Conservation (phyloP, 768 basidiomycete genomes). For the Imleria badia region DNA sequence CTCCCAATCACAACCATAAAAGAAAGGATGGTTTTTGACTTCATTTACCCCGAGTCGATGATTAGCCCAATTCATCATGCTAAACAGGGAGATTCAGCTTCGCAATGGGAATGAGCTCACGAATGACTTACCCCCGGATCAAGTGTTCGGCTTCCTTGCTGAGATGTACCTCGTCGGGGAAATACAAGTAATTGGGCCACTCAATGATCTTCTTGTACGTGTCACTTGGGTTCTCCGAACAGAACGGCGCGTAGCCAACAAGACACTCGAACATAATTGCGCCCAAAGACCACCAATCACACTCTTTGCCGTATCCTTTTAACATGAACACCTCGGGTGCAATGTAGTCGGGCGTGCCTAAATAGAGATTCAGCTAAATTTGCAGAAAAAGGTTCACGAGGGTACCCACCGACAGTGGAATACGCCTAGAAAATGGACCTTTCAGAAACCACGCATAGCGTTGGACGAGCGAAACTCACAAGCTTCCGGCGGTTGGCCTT, state of each 20-base stretch:
- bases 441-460: slow-evolving; percentile 2
- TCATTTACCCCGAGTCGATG: slow-evolving; percentile 75
- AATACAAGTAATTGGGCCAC: slow-evolving; percentile 87
- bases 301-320: slow-evolving; percentile 97
- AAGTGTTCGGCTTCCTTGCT: slow-evolving; percentile 91
- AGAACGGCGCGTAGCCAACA: slow-evolving; percentile 97
- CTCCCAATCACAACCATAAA: slow-evolving; percentile 93
- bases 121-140: slow-evolving; percentile 65
- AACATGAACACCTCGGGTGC: slow-evolving; percentile 97
- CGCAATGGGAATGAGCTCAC: neutral
- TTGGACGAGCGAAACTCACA: slow-evolving; percentile 40
- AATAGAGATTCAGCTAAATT: slow-evolving; percentile 1
- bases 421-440: slow-evolving; percentile 64
- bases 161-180: slow-evolving; percentile 95
- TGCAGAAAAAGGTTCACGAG: neutral
- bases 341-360: slow-evolving; percentile 58
- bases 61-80: slow-evolving; percentile 85
- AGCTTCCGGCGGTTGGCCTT: slow-evolving; percentile 97
- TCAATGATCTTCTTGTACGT: slow-evolving; percentile 99
- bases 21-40: slow-evolving; percentile 92
- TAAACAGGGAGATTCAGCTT: slow-evolving; percentile 27
- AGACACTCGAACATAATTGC: slow-evolving; percentile 99
- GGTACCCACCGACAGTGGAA: slow-evolving; percentile 67
- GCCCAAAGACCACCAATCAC: slow-evolving; percentile 99
- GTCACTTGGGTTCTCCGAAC: slow-evolving; percentile 94